Evolutionary conservation across 2,329 filamentous ascomycete genomes (phyloP), one percentile per base, ranked within the genome.

Genomic region (Neofusicoccum kwambonambiense): DNA sequence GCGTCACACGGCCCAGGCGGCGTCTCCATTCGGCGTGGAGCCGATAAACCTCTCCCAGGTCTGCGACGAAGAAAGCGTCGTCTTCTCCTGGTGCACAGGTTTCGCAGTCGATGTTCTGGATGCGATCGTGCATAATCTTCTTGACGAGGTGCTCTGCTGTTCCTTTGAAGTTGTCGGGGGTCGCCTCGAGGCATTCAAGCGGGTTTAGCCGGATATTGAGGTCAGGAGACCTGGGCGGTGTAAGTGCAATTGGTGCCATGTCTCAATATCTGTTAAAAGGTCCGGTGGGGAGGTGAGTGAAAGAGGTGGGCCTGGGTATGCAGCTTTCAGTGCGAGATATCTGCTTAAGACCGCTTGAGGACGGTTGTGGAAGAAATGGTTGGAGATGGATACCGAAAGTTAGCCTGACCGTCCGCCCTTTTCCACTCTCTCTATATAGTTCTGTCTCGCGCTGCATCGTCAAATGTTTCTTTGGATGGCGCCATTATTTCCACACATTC

Each of bases 21-120:
- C 88, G 86, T 86, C 96, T 96, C 93, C 93, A 97, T 79, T 93
- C 90, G 77, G 96, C 84, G 75, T 97, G 92, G 86, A 97, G 93
- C 79, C 93, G 91, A 80, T 97, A 97, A 74, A 97, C 90, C 81
- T 97, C 91, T 78, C 93, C 93, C 71, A 97, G 88, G 82, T 97
- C 93, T 72, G 92, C 93, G 71, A 97, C 93, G 79, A 95, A 97
- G 81, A 97, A 97, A 63, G 93, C 90, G 79, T 97, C 93, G 81
- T 97, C 93, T 64, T 94, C 93, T 70, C 93, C 93, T 57, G 92
- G 86, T 70, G 90, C 90, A 80, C 93, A 97, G 71, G 84, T 83
- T 76, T 96, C 90, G 74, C 90, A 87, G 80, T 97, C 87, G 75
- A 97, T 88, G 72, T 81, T 85, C 73, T 90, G 86, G 68, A 95